Conservation (phyloP, 768 basidiomycete species). For the Auricularia heimuer region DNA sequence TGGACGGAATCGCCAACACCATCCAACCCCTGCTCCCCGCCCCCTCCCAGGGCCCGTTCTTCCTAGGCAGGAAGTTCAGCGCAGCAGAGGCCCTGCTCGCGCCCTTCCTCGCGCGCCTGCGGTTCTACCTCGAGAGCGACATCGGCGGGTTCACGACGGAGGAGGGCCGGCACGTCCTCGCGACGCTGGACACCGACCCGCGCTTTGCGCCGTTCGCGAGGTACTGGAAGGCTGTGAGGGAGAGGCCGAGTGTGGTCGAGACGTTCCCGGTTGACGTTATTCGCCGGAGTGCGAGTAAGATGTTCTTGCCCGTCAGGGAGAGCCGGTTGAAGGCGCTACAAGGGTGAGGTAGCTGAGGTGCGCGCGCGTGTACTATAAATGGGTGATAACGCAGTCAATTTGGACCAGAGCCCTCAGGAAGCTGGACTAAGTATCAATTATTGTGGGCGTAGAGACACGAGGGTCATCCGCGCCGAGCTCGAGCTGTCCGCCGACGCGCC, state of each 20-base stretch:
- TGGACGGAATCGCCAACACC: conserved; percentile 30
- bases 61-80: conserved; percentile 35
- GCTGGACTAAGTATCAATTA: too few species aligned
- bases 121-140: conserved; percentile 37
- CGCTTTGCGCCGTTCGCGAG: conserved; percentile 42
- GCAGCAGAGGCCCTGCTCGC: conserved; percentile 53
- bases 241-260: conserved; percentile 41
- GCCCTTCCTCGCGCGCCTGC: conserved; percentile 48
- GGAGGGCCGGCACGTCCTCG: conserved; percentile 35
- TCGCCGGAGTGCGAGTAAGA: not conserved
- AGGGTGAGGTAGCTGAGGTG: too few species aligned
- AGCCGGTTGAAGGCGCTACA: too few species aligned
- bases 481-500: conserved; percentile 37
- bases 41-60: conserved; percentile 29
- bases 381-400: too few species aligned
- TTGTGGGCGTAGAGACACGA: too few species aligned
- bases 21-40: conserved; percentile 41
- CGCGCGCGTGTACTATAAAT: too few species aligned
- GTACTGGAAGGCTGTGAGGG: conserved; percentile 39
- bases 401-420: too few species aligned
- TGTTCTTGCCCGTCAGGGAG: not conserved
- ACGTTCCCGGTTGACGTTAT: conserved; percentile 28
- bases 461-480: conserved; percentile 77
- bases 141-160: conserved; percentile 41
- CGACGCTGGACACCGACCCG: conserved; percentile 30